Base-by-base conservation (phyloP, 768 basidiomycete genomes). In the Tylopilus cervinicoccineus region DNA sequence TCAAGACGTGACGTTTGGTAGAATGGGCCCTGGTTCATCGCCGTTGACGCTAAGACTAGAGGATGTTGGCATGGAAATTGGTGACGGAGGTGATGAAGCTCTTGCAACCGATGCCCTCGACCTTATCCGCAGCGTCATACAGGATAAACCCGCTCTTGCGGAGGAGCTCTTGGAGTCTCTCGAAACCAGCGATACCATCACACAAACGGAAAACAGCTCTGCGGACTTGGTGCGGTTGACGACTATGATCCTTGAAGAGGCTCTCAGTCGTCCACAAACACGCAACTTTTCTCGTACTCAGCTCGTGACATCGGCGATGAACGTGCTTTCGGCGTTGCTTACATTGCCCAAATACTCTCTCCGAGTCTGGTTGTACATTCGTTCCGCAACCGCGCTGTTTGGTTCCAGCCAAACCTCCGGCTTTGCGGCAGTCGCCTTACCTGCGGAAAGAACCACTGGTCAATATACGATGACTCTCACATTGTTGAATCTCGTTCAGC, bases 341-440 rank as follows among this genome's bases (percentile, higher is more conserved):
- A 79, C 83, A 2, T 69, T 88, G 12, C 88, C 87, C 1, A 75
- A 72, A 38, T 86, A 86, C 59, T 86, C 88, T n/a, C 80, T 81
- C 54, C 78, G 86, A 2, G 88, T 94, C 20, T 95, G 92, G 93
- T 72, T 92, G 10, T 93, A 88, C 58, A 78, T 94, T 17, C 83
- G 91, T 12, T 86, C 87, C 6, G 86, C 91, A 0, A 72, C 78
- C 0, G 77, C 83, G 19, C 75, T 96, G 23, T 91, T 95, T 57
- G 85, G 87, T 16, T 73, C 81, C 6, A 81, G 80, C 22, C 73
- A 73, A 37, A 48, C 62, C 0, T 67, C 74, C 26, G 82, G 79
- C 10, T 79, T 80, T 51, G 80, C 80, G 5, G 80, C 84, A 4
- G 72, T 77, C 36, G 79, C 83, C n/a, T 70, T 95, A 51, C 76